phyloP scores from a whole-genome alignment of 2,329 filamentous ascomycete species.

The Elsinoe necatrix region DNA sequence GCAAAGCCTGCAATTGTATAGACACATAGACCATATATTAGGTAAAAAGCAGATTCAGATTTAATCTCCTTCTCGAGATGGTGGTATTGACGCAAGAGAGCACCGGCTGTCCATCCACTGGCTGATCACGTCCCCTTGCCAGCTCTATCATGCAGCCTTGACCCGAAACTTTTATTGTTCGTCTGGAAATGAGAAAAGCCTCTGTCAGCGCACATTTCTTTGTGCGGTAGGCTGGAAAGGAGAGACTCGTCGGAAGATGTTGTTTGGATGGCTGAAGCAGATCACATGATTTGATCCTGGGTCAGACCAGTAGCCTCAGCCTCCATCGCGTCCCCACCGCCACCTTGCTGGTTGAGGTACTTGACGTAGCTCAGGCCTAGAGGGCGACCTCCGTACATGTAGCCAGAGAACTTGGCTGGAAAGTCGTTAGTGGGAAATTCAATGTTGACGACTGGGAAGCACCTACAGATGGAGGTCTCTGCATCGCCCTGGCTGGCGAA shows the following conservation, averaged over 20 bases:
- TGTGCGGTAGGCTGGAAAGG: neutral
- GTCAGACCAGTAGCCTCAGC: conserved; percentile 63
- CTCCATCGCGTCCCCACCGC: conserved; percentile 67
- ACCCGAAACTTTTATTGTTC: conserved; percentile 10
- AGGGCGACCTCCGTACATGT: conserved; percentile 92
- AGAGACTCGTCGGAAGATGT: neutral
- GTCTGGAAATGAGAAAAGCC: neutral
- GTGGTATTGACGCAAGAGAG: neutral
- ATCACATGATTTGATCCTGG: conserved; percentile 96
- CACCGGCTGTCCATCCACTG: neutral
- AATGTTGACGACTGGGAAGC: neutral
- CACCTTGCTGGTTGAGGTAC: conserved; percentile 63
- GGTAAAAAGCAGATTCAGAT: conserved; percentile 12
- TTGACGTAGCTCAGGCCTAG: conserved; percentile 90
- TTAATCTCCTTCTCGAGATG: neutral
- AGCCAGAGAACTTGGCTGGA: conserved; percentile 85
- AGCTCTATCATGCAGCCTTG: conserved; percentile 2
- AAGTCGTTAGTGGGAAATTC: neutral
- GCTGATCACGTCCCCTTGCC: neutral
- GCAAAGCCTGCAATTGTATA: conserved; percentile 1
- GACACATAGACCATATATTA: neutral
- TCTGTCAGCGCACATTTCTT: neutral
- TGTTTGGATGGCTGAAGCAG: neutral
- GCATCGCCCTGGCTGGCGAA: conserved; percentile 78
- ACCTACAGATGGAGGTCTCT: conserved; percentile 73